Base-by-base conservation (phyloP, 2,329 filamentous ascomycete genomes). In the Fusarium bactridioides region DNA sequence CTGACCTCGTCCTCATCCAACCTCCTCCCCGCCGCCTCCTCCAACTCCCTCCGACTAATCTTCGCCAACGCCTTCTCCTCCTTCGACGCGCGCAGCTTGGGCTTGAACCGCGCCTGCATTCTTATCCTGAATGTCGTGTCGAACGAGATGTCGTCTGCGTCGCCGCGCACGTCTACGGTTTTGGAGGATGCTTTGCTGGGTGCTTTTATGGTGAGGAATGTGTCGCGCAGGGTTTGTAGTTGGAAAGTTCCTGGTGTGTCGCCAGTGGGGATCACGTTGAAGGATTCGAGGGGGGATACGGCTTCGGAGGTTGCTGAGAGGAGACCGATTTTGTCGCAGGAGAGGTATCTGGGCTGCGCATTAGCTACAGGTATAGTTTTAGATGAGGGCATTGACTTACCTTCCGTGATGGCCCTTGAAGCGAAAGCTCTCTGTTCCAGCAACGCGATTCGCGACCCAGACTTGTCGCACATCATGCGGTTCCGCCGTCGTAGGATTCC, bases 71-170 rank as follows among this genome's bases (percentile, higher is more conserved):
- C 92, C 84, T 93, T 96, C 72, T 94, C 93, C 79, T 95, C 94
- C 83, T 95, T 97, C 2, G 87, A 89, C 15, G 92, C 92, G 82
- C 92, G 93, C 50, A 96, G 82, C 70, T 89, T 88, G 13, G 95
- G 95, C 85, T 98, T 98, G 85, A 97, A 98, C 56, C 93, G 88
- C 27, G 95, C 94, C 84, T 98, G 95, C 95, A 98, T 98, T 60
- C 95, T 92, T 76, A 98, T 89, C 55, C 94, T 88, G 67, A 97
- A 80, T 11, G 91, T 92, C 15, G 93, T 94, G 75, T 88, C 88
- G 78, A 93, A 93, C 9, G 86, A 88, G 56, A 91, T 89, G 13
- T 84, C 83, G 19, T 91, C 89, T 12, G 90, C 92, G 80, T 97
- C 94, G 54, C 94, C 94, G 37, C 94, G 90, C 18, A 97, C 85